Evolutionary conservation across 257 asterid species (phyloP), one percentile per base, ranked within the genome.

Genomic region (Solanum corneliomulleri): DNA sequence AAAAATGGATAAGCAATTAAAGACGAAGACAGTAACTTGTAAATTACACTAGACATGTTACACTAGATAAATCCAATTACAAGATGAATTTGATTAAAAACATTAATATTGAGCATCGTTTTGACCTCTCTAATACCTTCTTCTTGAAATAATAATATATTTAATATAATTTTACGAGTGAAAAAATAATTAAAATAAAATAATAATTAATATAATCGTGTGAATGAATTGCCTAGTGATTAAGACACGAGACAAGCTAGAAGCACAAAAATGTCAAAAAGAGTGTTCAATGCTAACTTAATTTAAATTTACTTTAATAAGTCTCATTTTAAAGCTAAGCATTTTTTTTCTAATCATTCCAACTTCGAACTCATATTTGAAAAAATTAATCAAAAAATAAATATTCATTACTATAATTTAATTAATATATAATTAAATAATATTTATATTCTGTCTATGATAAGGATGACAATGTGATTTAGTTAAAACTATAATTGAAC

Each of bases 1-100:
- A 0, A 29, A 29, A 31, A 31, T 31, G 0, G 4, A 31, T 1
- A 31, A 31, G 0, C 3, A 31, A 31, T 31, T 31, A 31, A 0
- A 0, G 4, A 31, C 0, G 4, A 0, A 31, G 4, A 31, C 0
- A 15, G 15, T 49, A 49, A 5, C 58, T 49, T 5, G 60, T 6
- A 52, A 52, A 52, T 49, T 5, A 49, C 21, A 1, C 60, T 0
- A 13, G 2, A 47, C 1, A 47, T 12, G 18, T 14, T 47, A 47
- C 8, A 11, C 4, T 5, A 25, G 72, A 66, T 25, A 5, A 25
- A 2, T 1, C 0, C 2, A 14, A 25, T 25, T 4, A 47, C 6
- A 0, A 12, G 39, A 68, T 11, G 11, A 49, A 49, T 49, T 49
- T 49, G 9, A 5, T 52, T 52, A 4, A 52, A 52, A 16, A 52